These are phyloP conservation scores for Pestalotiopsis sp. DNA, from an alignment of 2,329 filamentous ascomycete genomes.

Conservation along the genomic window DNA sequence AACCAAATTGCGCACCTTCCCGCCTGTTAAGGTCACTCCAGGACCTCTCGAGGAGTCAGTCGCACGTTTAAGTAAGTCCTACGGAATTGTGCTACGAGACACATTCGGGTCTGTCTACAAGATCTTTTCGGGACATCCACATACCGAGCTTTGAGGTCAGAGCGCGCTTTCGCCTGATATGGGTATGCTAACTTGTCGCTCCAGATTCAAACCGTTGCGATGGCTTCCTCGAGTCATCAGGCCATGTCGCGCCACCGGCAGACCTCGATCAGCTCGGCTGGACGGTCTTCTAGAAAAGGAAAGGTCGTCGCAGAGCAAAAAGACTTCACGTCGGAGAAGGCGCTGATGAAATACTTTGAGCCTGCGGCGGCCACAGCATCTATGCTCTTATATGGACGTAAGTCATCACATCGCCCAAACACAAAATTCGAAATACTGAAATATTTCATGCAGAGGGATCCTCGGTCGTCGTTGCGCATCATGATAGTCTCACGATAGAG, in stretches of 20 bases:
- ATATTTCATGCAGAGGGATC: slow-evolving; percentile 59
- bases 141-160: not conserved
- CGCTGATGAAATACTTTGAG: slow-evolving; percentile 67
- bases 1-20: slow-evolving; percentile 42
- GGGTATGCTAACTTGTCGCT: slow-evolving; percentile 25
- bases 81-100: slow-evolving; percentile 3
- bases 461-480: slow-evolving; percentile 83
- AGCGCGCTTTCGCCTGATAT: not conserved
- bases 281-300: slow-evolving; percentile 54
- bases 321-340: slow-evolving; percentile 54
- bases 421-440: not conserved
- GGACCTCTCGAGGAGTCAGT: slow-evolving; percentile 35
- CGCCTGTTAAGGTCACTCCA: slow-evolving; percentile 41
- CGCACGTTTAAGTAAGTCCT: slow-evolving; percentile 33
- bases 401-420: slow-evolving; percentile 19
- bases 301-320: slow-evolving; percentile 43
- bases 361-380: slow-evolving; percentile 90
- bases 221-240: slow-evolving; percentile 57
- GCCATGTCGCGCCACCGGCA: slow-evolving; percentile 59
- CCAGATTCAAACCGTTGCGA: slow-evolving; percentile 44
- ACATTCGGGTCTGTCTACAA: slow-evolving; percentile 18
- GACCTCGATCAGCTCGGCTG: slow-evolving; percentile 57
- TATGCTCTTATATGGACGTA: slow-evolving; percentile 80
- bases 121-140: slow-evolving; percentile 4
- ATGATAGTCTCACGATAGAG: slow-evolving; percentile 90